Base-by-base conservation (phyloP, 208 protist species). In the Leishmania turanica region DNA sequence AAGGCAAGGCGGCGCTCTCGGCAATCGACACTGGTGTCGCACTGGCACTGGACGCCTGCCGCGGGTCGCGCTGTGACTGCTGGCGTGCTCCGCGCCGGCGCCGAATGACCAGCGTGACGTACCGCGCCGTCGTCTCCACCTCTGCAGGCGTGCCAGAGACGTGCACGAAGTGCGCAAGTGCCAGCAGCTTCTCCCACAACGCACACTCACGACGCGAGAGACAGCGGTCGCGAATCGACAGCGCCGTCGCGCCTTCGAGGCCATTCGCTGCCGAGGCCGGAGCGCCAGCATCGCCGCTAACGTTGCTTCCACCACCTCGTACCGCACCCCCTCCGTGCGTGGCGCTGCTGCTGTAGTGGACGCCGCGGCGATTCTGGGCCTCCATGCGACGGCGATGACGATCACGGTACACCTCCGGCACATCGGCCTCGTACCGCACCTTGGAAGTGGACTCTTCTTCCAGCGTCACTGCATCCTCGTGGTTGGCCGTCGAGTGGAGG, bases 161-260 rank as follows among this genome's bases (percentile, higher is more conserved):
- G 81, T 92, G 87, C 8, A 92, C 70, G 58, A 92, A 92, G 70
- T 87, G 84, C 5, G 47, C 45, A 7, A 90, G 68, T 13, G 85
- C 45, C 11, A 91, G 66, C 45, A 90, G 73, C 72, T 76, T 76
- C 60, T 82, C 84, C 89, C 89, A 92, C 27, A 82, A 6, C 45
- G 13, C 60, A 27, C 81, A 82, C 56, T 76, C 73, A 9, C 62
- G 70, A 27, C 82, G 86, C 1, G 76, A 82, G 13, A 81, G 53
- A n/a, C 66, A 66, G 64, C 77, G 70, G 47, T 75, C 70, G 75
- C 34, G 77, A 24, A 0, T 8, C 27, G 31, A 47, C 13, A 65
- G 45, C 27, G 56, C 15, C 42, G 68, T 37, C 37, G 40, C 34
- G 21, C 40, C 15, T 47, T 71, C 65, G 6, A 27, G 19, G 31